These are phyloP conservation scores for Atalantia buxifolia DNA, from an alignment of 345 rosid species.

Conservation along the genomic window DNA sequence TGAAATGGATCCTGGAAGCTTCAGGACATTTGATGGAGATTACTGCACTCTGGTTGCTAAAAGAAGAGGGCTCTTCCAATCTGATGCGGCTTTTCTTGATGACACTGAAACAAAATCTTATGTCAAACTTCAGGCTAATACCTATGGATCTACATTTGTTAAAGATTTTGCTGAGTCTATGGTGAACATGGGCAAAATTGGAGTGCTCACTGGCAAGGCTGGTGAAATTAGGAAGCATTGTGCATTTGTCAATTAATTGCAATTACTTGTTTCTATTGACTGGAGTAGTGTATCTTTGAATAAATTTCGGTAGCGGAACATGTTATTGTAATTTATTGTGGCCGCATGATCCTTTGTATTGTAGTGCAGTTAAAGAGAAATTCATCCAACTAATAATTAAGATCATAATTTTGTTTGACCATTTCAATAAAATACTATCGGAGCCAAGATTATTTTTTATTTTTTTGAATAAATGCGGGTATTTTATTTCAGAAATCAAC, in stretches of 20 bases:
- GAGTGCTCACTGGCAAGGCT: slow-evolving; percentile 35
- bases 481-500: no score
- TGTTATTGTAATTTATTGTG: background rate
- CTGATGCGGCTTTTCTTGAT: slow-evolving; percentile 61
- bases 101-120: slow-evolving; percentile 38
- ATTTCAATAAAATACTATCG: no score
- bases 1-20: slow-evolving; percentile 71
- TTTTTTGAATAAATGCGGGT: no score
- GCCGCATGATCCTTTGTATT: background rate
- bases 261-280: background rate
- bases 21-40: slow-evolving; percentile 41
- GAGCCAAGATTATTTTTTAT: no score
- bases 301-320: background rate
- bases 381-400: background rate
- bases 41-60: slow-evolving; percentile 43
- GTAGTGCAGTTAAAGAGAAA: background rate
- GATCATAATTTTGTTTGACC: background rate
- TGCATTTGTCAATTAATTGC: slow-evolving; percentile 27
- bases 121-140: slow-evolving; percentile 24
- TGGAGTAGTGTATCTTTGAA: background rate
- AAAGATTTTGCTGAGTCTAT: slow-evolving; percentile 55
- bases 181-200: slow-evolving; percentile 51
- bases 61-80: slow-evolving; percentile 50
- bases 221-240: slow-evolving; percentile 60
- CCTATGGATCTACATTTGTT: slow-evolving; percentile 31